A percentile compares a stretch with the other conserved stretches of the same genome.
Conservation (phyloP, 768 basidiomycete genomes). For the Tephrocybe sp. region DNA sequence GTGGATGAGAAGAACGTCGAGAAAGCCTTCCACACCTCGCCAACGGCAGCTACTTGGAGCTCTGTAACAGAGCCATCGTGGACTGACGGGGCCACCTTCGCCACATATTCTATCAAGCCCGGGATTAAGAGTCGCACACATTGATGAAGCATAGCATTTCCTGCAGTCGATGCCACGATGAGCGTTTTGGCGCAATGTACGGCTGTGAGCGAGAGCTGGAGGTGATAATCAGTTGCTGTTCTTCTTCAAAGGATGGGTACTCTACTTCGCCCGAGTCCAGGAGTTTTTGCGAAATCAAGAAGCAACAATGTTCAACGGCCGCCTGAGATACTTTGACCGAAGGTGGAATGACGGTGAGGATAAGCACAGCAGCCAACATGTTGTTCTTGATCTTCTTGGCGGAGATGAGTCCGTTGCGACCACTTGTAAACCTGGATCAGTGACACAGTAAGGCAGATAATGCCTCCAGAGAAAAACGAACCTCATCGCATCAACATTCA, state of each 20-base stretch:
- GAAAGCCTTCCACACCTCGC: conserved; percentile 84
- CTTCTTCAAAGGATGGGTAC: not conserved
- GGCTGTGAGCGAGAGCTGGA: conserved; percentile 78
- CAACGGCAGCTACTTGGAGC: conserved; percentile 58
- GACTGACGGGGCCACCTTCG: conserved; percentile 62
- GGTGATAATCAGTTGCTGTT: not conserved
- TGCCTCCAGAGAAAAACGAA: conserved; percentile 30
- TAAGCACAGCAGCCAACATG: conserved; percentile 79
- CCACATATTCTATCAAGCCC: conserved; percentile 77
- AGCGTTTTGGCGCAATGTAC: conserved; percentile 90
- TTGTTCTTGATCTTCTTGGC: conserved; percentile 89
- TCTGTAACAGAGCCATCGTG: conserved; percentile 59
- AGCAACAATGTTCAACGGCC: conserved; percentile 83
- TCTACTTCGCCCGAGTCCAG: conserved; percentile 66
- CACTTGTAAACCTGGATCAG: conserved; percentile 44
- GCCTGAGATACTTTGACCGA: conserved; percentile 67
- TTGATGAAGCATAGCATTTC: conserved; percentile 65
- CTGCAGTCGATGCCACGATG: conserved; percentile 66
- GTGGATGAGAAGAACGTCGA: conserved; percentile 58
- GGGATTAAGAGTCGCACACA: conserved; percentile 76
- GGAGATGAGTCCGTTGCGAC: conserved; percentile 75
- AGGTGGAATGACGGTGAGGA: conserved; percentile 77
- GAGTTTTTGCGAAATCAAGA: conserved; percentile 80
- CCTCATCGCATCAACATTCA: conserved; percentile 93
- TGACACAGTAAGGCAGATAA: not conserved